These are phyloP conservation scores for Trichoderma lentiforme DNA, from an alignment of 2,329 filamentous ascomycete genomes.

Conservation along the genomic window DNA sequence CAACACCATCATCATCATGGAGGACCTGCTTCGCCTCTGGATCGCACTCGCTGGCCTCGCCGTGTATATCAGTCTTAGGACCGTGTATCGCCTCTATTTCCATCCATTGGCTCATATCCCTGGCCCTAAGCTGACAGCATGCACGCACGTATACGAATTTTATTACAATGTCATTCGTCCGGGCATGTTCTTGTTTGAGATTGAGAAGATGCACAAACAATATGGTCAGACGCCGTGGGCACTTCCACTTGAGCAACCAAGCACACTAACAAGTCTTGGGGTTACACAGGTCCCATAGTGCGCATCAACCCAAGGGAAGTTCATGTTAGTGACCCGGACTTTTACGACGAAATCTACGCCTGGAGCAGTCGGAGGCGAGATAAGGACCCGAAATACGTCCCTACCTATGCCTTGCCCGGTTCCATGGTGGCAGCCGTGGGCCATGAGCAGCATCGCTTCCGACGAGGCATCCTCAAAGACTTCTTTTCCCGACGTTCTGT, in stretches of 20 bases:
- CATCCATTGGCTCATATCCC: conserved; percentile 33
- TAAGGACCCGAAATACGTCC: conserved; percentile 7
- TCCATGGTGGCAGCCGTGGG: conserved; percentile 17
- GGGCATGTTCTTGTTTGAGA: conserved; percentile 28
- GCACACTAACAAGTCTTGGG: not conserved
- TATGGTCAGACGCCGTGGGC: conserved; percentile 24
- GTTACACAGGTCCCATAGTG: conserved; percentile 30
- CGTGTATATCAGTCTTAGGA: not conserved
- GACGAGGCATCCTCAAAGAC: conserved; percentile 20
- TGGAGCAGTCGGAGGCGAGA: conserved; percentile 17
- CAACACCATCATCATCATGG: not conserved
- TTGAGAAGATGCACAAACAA: conserved; percentile 28
- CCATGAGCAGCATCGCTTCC: conserved; percentile 19
- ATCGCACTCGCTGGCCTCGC: not conserved
- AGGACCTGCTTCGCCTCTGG: not conserved
- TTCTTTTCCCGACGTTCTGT: conserved; percentile 28
- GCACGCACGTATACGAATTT: conserved; percentile 28
- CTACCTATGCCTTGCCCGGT: conserved; percentile 15
- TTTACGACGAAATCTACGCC: conserved; percentile 28
- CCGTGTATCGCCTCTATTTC: conserved; percentile 30
- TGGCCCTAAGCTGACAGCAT: conserved; percentile 30
- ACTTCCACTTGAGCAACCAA: not conserved
- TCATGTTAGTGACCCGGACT: conserved; percentile 28
- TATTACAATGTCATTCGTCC: conserved; percentile 27
- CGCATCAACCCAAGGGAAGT: conserved; percentile 34